Conservation (phyloP, 805 yeast genomes). For the Kodamaea lidongshanica region DNA sequence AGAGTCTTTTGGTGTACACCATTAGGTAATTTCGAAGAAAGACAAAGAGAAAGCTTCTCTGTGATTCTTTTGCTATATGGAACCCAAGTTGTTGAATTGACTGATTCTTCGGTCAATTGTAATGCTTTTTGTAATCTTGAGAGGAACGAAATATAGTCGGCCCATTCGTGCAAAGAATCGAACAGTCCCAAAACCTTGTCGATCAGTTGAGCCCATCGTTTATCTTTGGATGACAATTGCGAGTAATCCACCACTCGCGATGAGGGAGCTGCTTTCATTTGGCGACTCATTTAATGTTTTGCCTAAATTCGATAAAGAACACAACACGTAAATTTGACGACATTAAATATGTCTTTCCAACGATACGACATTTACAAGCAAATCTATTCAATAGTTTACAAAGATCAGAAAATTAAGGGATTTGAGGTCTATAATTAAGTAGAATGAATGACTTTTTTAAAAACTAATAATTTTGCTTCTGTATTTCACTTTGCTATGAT, state of each 20-base stretch:
- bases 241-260: constrained; percentile 4
- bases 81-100: constrained; percentile 39
- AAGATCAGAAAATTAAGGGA: no score
- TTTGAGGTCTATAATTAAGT: no score
- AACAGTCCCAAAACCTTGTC: constrained; percentile 70
- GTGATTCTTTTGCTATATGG: constrained; percentile 68
- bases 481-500: no score
- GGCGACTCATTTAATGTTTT: constrained; percentile 1
- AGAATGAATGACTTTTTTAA: no score
- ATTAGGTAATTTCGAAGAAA: constrained; percentile 78
- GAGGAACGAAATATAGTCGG: constrained; percentile 89
- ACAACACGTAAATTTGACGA: no score
- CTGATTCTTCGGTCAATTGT: constrained; percentile 23
- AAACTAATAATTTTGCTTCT: no score
- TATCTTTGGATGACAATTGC: constrained; percentile 34
- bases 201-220: constrained; percentile 58
- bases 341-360: no score
- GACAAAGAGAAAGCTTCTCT: constrained; percentile 66
- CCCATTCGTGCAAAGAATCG: constrained; percentile 92
- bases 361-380: no score
- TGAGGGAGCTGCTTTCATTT: not conserved
- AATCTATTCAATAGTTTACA: no score
- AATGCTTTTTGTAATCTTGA: constrained; percentile 73
- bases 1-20: constrained; percentile 92
- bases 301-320: no score